A percentile compares a stretch with the other conserved stretches of the same genome.
Conservation (phyloP, 2,329 filamentous ascomycete species). For the Pseudogymnoascus sp. region DNA sequence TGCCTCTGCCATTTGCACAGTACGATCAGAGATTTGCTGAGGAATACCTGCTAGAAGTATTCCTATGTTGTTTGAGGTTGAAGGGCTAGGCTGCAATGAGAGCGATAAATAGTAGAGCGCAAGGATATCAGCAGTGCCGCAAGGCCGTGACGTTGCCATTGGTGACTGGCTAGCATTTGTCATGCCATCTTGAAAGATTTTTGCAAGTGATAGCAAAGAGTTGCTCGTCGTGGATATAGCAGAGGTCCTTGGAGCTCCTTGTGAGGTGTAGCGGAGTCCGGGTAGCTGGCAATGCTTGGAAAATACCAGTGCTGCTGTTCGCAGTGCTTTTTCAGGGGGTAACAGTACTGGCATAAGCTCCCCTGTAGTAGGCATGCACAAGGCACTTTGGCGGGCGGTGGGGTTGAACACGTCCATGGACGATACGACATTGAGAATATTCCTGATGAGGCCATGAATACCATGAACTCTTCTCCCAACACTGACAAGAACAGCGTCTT, state of each 20-base stretch:
- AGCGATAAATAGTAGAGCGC: slow-evolving; percentile 93
- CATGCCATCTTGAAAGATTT: slow-evolving; percentile 96
- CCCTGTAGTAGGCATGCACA: neutral
- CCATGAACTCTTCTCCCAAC: slow-evolving; percentile 63
- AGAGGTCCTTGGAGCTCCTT: slow-evolving; percentile 66
- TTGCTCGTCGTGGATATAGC: slow-evolving; percentile 93
- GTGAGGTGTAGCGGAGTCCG: slow-evolving; percentile 66
- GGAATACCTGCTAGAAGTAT: slow-evolving; percentile 95
- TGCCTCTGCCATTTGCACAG: slow-evolving; percentile 27
- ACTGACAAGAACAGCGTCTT: slow-evolving; percentile 88
- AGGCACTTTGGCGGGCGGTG: neutral
- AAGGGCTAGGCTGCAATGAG: slow-evolving; percentile 90
- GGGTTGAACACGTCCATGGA: slow-evolving; percentile 11
- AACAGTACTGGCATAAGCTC: slow-evolving; percentile 59
- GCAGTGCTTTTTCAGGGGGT: slow-evolving; percentile 73
- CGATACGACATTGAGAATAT: slow-evolving; percentile 66
- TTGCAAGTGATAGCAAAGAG: slow-evolving; percentile 85
- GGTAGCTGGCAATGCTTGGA: slow-evolving; percentile 68
- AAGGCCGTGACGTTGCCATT: slow-evolving; percentile 53
- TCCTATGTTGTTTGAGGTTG: slow-evolving; percentile 95
- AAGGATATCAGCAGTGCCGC: slow-evolving; percentile 84
- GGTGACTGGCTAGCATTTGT: slow-evolving; percentile 57
- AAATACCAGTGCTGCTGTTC: slow-evolving; percentile 80
- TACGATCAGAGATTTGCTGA: slow-evolving; percentile 46
- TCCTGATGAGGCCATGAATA: slow-evolving; percentile 71